Conservation (phyloP, 2,329 filamentous ascomycete species). For the Aspergillus ochraceoroseus region DNA sequence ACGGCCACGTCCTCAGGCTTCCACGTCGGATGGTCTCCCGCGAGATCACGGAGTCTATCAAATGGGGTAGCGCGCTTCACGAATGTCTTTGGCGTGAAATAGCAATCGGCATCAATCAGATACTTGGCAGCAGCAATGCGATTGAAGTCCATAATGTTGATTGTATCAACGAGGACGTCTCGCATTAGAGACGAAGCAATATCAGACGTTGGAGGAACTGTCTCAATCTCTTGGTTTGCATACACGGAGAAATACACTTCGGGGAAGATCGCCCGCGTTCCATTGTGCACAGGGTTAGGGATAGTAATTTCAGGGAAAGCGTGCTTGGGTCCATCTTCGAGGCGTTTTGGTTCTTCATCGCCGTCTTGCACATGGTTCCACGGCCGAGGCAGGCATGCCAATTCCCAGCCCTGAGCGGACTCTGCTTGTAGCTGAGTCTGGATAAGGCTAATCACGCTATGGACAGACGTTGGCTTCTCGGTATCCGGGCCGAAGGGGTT, state of each 20-base stretch:
- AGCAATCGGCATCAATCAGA: constrained; percentile 90
- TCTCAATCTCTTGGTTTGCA: constrained; percentile 76
- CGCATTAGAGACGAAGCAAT: constrained; percentile 79
- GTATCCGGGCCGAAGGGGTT: constrained; percentile 69
- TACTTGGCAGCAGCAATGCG: constrained; percentile 80
- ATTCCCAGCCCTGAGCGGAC: constrained; percentile 66
- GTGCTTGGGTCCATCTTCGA: constrained; percentile 63
- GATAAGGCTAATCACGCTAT: constrained; percentile 72
- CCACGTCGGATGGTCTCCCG: constrained; percentile 70
- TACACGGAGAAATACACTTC: constrained; percentile 95
- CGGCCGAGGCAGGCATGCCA: constrained; percentile 58
- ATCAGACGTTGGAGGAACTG: constrained; percentile 70
- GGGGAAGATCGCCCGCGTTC: constrained; percentile 73
- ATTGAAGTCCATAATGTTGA: constrained; percentile 92
- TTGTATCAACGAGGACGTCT: constrained; percentile 82
- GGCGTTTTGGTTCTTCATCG: constrained; percentile 52
- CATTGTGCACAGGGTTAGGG: constrained; percentile 69
- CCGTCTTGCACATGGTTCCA: constrained; percentile 44
- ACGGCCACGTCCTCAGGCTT: constrained; percentile 96
- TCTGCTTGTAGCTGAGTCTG: constrained; percentile 82
- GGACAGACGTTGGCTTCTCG: constrained; percentile 57
- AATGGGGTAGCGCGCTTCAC: constrained; percentile 90
- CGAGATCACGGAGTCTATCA: constrained; percentile 69
- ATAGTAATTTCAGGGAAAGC: constrained; percentile 69
- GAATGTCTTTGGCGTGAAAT: constrained; percentile 84